These are phyloP conservation scores for Cardiospermum halicacabum DNA, from an alignment of 345 rosid genomes.

Conservation along the genomic window DNA sequence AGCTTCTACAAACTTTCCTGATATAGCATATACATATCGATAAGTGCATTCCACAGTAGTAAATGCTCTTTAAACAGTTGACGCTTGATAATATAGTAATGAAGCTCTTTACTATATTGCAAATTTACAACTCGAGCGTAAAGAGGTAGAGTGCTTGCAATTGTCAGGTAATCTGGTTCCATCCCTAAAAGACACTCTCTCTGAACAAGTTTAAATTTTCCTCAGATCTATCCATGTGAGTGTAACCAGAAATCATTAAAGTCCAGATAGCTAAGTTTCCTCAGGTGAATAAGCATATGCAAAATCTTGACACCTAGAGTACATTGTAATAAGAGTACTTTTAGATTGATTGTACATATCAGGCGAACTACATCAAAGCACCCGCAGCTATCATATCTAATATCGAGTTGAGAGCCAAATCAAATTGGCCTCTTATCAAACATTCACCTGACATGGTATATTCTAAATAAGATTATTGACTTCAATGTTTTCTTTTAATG, in stretches of 20 bases:
- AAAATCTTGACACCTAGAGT: conserved; percentile 56
- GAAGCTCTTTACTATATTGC: conserved; percentile 85
- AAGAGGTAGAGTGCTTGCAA: conserved; percentile 71
- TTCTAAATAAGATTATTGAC: conserved; percentile 60
- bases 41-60: conserved; percentile 66
- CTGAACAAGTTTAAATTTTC: conserved; percentile 57
- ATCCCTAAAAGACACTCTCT: conserved; percentile 55
- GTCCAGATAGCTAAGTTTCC: conserved; percentile 61
- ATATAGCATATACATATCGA: conserved; percentile 79
- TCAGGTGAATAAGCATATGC: conserved; percentile 35
- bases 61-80: conserved; percentile 38
- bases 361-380: conserved; percentile 29
- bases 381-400: conserved; percentile 43
- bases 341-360: conserved; percentile 39
- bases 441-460: conserved; percentile 57
- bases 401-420: conserved; percentile 44
- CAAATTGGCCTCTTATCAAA: conserved; percentile 43
- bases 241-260: conserved; percentile 62
- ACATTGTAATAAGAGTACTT: conserved; percentile 73
- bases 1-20: conserved; percentile 56
- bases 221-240: conserved; percentile 46
- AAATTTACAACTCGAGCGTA: conserved; percentile 75
- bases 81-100: conserved; percentile 58
- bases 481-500: conserved; percentile 40
- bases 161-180: conserved; percentile 60